These are phyloP conservation scores for Mortierella sp. DNA, from an alignment of 371 early-diverging fungal species.

Conservation along the genomic window DNA sequence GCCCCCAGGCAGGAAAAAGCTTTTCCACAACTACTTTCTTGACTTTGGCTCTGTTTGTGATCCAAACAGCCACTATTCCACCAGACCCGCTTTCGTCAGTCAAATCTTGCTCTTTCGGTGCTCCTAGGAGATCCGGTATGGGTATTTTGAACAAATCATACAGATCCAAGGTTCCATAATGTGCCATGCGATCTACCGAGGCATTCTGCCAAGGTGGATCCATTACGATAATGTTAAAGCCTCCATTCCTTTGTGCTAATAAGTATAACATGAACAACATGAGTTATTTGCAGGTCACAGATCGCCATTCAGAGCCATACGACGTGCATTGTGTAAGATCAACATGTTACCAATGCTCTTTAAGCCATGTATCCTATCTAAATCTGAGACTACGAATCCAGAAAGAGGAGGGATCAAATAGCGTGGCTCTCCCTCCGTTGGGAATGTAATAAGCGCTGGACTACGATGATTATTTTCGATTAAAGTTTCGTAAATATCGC, in stretches of 20 bases:
- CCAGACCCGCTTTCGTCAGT: neutral
- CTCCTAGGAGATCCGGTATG: conserved; percentile 57
- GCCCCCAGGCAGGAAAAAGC: conserved; percentile 76
- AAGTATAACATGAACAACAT: neutral
- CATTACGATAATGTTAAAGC: conserved; percentile 75
- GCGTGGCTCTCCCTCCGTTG: conserved; percentile 19
- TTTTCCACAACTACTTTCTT: conserved; percentile 70
- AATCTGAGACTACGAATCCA: conserved; percentile 38
- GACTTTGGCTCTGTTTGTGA: conserved; percentile 79
- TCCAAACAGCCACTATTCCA: conserved; percentile 77
- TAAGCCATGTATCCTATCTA: conserved; percentile 36
- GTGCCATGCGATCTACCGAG: conserved; percentile 66
- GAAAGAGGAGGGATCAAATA: conserved; percentile 45
- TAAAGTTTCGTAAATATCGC: conserved; percentile 34
- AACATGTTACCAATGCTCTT: conserved; percentile 23
- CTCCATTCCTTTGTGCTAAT: conserved; percentile 38
- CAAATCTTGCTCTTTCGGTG: conserved; percentile 9
- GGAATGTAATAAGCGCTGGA: conserved; percentile 15
- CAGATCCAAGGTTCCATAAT: conserved; percentile 73
- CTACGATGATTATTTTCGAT: conserved; percentile 12
- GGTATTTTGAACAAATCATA: conserved; percentile 78
- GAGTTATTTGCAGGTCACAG: neutral
- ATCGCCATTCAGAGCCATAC: neutral
- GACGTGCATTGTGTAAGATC: neutral
- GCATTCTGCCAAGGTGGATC: conserved; percentile 88